Base-by-base conservation (phyloP, 345 rosid genomes). In the Litchi chinensis region DNA sequence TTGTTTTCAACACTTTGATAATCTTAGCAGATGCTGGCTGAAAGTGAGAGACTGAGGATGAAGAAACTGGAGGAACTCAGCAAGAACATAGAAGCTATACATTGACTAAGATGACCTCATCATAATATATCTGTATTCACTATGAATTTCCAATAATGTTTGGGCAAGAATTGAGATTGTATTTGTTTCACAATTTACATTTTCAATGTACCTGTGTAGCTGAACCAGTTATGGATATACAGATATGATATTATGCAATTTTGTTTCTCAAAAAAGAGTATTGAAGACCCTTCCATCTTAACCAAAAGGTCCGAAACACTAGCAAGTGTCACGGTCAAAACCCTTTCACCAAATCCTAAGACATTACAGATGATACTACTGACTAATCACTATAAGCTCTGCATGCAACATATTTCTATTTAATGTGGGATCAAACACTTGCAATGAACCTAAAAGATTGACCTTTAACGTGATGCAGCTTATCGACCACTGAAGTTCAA, bases 41-140 rank as follows among this genome's bases (percentile, higher is more conserved):
- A 93, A 79, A 95, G 98, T 62, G 97, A 91, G 80, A 89, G 82
- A 74, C 10, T 87, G 68, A 89, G 98, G 87, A 88, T 89, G 90
- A 84, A 77, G 84, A 95, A 91, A 79, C 80, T 94, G 83, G 92
- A 90, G 77, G 95, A 95, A 73, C 87, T 95, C 68, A 89, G 84
- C 91, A 90, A 88, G 83, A 86, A 85, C 71, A 75, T 93, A 8
- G 89, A 90, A 79, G 82, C 79, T 65, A 75, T 84, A 32, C 73
- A 77, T n/a, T 21, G 65, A 60, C 22, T 82, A 73, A 80, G 60
- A 76, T 78, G 68, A 64, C 62, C 26, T 62, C 3, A 16, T 62
- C 56, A 26, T 44, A 54, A 2, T 69, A 67, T 39, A 43, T n/a
- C 37, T 67, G 12, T 10, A 48, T 26, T 44, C 22, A 13, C 12